Base-by-base conservation (phyloP, 108 stramenopile species). In the Craspedostauros australis region DNA sequence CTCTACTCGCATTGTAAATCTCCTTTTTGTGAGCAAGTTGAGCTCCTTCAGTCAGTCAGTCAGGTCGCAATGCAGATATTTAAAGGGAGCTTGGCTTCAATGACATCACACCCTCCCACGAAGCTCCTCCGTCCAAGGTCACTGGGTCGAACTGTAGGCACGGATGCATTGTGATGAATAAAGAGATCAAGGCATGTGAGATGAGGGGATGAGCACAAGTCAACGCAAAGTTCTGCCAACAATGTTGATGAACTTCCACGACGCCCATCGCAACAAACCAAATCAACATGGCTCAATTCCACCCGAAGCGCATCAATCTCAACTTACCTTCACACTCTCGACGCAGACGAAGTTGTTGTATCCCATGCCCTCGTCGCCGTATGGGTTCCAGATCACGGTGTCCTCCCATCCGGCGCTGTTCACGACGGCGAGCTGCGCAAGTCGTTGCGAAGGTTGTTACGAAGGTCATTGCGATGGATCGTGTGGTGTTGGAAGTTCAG, bases 331-430 rank as follows among this genome's bases (percentile, higher is more conserved):
- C 39, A 89, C 96, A 66, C 74, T 77, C 50, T 97, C 96, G 8
- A 95, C 94, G 56, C 96, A 97, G 19, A 97, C 84, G 64, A 97
- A 97, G 70, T 89, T 86, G 64, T 95, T 86, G 77, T 70, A 94
- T 18, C 96, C 96, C 96, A 97, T 97, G 45, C 80, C 93, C 54
- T 95, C 96, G 54, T 94, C 62, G 15, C 95, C 95, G 46, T 74
- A 95, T 23, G 96, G 96, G 58, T 75, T 91, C 96, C 96, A 97
- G 28, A 97, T 24, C 30, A 97, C 93, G 18, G 92, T 94, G 60
- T 97, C 96, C 43, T 82, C 80, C 79, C 86, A 97, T 26, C 96
- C 96, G n/a, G 73, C 82, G 36, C 65, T 72, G 75, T 94, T 93
- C 30, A 80, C 48, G 14, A 95, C 74, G 36, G 76, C 56, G 58